Conservation (phyloP, 345 rosid genomes). For the Corymbia maculata region DNA sequence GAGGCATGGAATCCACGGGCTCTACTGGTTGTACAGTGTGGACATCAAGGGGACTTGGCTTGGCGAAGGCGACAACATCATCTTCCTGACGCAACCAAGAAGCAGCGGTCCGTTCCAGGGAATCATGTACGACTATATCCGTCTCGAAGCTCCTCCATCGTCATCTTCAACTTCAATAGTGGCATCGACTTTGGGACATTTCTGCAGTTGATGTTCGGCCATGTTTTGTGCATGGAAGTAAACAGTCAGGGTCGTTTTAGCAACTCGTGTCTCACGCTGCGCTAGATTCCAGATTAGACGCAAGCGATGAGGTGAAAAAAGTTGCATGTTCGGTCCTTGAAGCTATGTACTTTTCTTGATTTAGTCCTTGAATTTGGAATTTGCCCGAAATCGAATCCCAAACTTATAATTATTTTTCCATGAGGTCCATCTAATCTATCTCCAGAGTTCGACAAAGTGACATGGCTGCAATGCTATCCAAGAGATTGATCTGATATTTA, state of each 20-base stretch:
- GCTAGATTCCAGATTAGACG: background rate
- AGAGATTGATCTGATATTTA: background rate
- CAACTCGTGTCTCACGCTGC: background rate
- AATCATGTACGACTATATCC: slow-evolving; percentile 78
- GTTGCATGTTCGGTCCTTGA: background rate
- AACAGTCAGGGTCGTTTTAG: background rate
- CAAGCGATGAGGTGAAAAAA: background rate
- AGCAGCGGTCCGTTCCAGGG: slow-evolving; percentile 57
- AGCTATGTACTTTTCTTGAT: background rate
- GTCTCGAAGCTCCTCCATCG: slow-evolving; percentile 52
- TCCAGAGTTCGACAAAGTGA: background rate
- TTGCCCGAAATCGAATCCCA: background rate
- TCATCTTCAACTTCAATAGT: background rate
- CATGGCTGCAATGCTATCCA: background rate
- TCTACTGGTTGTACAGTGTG: slow-evolving; percentile 58
- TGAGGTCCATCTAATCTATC: background rate
- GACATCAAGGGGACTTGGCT: slow-evolving; percentile 38
- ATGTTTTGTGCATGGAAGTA: background rate
- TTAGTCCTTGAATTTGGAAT: background rate
- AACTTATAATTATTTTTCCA: background rate
- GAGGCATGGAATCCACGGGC: slow-evolving; percentile 91
- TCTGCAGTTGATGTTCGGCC: background rate
- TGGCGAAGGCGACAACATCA: slow-evolving; percentile 46
- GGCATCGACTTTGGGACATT: background rate
- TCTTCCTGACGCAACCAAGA: slow-evolving; percentile 53